Base-by-base conservation (phyloP, 495 filamentous ascomycete genomes). In the Xylaria venustula region DNA sequence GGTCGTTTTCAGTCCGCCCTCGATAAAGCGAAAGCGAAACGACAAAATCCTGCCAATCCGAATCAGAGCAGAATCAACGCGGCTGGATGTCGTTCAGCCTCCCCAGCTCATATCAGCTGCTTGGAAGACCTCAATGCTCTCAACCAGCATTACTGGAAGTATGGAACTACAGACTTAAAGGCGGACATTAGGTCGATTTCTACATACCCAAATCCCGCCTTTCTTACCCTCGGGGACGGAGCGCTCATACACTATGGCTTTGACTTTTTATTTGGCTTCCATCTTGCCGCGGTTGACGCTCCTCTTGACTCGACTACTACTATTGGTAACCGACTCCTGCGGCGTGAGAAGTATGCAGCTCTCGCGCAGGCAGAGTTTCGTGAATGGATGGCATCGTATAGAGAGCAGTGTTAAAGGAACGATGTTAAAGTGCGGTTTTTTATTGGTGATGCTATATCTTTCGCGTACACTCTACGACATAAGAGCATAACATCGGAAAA, bases 231-330 rank as follows among this genome's bases (percentile, higher is more conserved):
- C 32, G 59, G 26, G 54, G 54, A n/a, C 57, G 58, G 61, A 0
- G 57, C 32, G 1, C 55, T 52, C 0, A 19, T 71, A 46, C 58
- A 71, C 50, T 62, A 61, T 42, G 55, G 56, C 12, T 49, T 57
- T 9, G 61, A 71, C 23, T 70, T 67, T 1, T 37, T 66, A 47
- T 19, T 64, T 0, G 69, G 67, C 41, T 72, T 69, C 34, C 67
- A 70, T 54, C 53, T 71, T 22, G 47, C 47, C 8, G 15, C 19
- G 73, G 79, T 47, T 78, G 76, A 60, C 74, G 76, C 25, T 71
- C 74, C 14, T 66, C 81, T 56, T 80, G 79, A 1, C 46, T 83
- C 14, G 64, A 78, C 1, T 71, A 78, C n/a, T 83, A 81, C 53
- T 15, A 19, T 3, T 3, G 7, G 7, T 7, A 3, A 20, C 42